phyloP scores from a whole-genome alignment of 805 yeast genomes.

The Pichia ethanolica region DNA sequence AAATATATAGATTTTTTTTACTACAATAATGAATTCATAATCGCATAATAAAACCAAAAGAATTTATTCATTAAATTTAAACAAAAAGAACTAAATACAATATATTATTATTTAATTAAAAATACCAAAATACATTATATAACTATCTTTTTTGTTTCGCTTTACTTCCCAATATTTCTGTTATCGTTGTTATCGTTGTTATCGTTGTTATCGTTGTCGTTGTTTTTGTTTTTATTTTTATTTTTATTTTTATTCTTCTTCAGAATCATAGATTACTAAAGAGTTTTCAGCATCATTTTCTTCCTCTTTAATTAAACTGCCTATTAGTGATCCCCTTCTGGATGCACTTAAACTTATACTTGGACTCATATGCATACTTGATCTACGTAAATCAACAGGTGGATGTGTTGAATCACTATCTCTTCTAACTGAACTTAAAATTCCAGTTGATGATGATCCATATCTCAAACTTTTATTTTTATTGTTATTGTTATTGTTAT shows the following conservation, averaged over 20 bases:
- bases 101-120: too few species aligned
- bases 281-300: conserved; percentile 7
- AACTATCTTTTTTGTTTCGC: too few species aligned
- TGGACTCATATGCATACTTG: conserved; percentile 3
- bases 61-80: background rate
- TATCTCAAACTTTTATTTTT: background rate
- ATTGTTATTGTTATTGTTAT: background rate
- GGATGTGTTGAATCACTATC: conserved; percentile 10
- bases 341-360: conserved; percentile 10
- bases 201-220: too few species aligned
- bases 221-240: too few species aligned
- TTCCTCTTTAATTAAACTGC: conserved; percentile 10
- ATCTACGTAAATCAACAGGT: conserved; percentile 7
- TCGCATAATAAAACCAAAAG: too few species aligned
- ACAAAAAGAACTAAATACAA: background rate
- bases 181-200: too few species aligned
- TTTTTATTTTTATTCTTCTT: conserved; percentile 13
- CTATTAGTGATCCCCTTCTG: conserved; percentile 12
- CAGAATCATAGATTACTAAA: conserved; percentile 13
- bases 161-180: too few species aligned
- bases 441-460: background rate
- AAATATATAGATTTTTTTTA: background rate
- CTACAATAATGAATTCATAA: background rate
- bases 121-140: too few species aligned
- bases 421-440: conserved; percentile 2